These are phyloP conservation scores for Ophiostoma australiae DNA, from an alignment of 2,329 filamentous ascomycete genomes.

Conservation along the genomic window DNA sequence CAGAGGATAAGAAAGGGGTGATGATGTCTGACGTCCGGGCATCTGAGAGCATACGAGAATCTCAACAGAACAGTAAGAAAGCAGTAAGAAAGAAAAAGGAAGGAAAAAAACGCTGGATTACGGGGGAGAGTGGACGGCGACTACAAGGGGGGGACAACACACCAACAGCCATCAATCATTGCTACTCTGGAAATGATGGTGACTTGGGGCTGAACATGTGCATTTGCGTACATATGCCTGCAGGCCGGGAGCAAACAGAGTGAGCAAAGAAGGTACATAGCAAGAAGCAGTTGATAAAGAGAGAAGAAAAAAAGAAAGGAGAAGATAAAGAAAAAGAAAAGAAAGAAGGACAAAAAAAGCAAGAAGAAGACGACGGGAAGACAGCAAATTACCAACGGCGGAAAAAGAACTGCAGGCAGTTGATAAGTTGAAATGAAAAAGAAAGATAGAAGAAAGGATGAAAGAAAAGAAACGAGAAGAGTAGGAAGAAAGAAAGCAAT, in stretches of 20 bases:
- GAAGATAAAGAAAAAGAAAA: neutral
- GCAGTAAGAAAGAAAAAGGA: neutral
- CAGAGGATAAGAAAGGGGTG: neutral
- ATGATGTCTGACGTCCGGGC: neutral
- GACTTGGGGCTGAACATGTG: neutral
- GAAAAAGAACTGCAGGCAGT: neutral
- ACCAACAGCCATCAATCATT: neutral
- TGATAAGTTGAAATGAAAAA: neutral
- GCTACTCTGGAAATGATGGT: neutral
- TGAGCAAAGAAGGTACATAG: neutral
- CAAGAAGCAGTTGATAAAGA: neutral
- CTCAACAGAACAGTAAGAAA: neutral
- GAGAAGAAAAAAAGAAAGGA: neutral
- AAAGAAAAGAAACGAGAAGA: neutral
- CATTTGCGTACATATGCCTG: conserved; percentile 4
- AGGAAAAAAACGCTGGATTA: neutral
- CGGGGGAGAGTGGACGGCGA: neutral
- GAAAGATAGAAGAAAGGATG: neutral
- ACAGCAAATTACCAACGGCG: neutral
- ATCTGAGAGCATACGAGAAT: neutral
- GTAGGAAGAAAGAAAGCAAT: neutral
- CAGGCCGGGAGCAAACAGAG: neutral
- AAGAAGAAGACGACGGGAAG: neutral
- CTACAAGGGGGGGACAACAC: conserved; percentile 3
- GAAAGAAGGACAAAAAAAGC: neutral